Base-by-base conservation (phyloP, 495 filamentous ascomycete species). In the Penicillium turbatum region DNA sequence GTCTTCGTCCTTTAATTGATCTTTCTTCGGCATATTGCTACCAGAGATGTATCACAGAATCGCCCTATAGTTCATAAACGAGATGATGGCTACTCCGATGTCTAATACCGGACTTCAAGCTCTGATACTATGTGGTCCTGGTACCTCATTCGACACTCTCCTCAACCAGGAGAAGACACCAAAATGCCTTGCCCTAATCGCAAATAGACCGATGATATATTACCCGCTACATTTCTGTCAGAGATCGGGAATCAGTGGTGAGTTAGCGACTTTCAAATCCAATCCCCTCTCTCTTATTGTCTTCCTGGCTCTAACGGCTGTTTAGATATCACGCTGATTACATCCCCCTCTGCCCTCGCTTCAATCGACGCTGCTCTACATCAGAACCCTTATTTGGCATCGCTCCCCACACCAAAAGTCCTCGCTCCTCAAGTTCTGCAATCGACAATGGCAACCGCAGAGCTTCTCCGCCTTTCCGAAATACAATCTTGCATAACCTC, bases 171-270 rank as follows among this genome's bases (percentile, higher is more conserved):
- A 29, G 12, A 8, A 36, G 1, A 27, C 30, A 1, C 45, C 45
- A 1, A 48, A 48, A 27, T 48, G 45, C 7, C 45, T 48, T 26
- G 19, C 31, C 21, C 8, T 36, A 27, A 26, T 48, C 21, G 45
- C 45, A 2, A 48, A 37, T 26, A 32, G 32, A 15, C 45, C 45
- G 13, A 48, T 48, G 45, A 24, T 36, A 26, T 48, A 48, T 34
- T 48, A 48, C 6, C 31, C 45, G 7, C 13, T 48, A 10, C 1
- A 48, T 5, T 36, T 48, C 32, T 48, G 31, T 12, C 11, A n/a
- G 12, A 47, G 31, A 34, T 21, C 30, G 7, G 3, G 13, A n/a
- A 34, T 47, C 16, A 35, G 10, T 13, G 29, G 44, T 35, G 6
- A 24, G 45, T 34, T 5, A 21, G 7, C 2, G 11, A 46, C 3